These are phyloP conservation scores for Mortierella sp. DNA, from an alignment of 371 early-diverging fungal genomes.

Conservation along the genomic window DNA sequence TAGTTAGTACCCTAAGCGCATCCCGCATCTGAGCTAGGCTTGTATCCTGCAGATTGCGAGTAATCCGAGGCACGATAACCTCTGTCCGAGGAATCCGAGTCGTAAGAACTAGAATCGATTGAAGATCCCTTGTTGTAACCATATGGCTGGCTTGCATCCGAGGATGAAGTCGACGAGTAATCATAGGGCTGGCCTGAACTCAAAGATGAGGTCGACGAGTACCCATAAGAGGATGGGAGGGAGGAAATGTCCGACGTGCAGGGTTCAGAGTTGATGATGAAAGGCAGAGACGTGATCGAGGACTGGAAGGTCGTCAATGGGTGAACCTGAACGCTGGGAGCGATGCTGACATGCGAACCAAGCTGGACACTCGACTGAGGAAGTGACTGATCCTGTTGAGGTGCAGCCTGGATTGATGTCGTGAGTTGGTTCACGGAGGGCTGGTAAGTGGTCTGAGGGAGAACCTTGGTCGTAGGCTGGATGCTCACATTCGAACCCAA, in stretches of 20 bases:
- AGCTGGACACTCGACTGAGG: slow-evolving; percentile 47
- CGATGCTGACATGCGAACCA: slow-evolving; percentile 32
- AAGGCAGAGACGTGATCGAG: slow-evolving; percentile 35
- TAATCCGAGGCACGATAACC: too few relatives aligned
- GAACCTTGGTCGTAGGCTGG: slow-evolving; percentile 44
- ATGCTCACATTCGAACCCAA: slow-evolving; percentile 43
- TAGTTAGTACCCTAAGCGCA: too few relatives aligned
- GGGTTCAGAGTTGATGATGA: slow-evolving; percentile 42
- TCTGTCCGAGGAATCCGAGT: too few relatives aligned
- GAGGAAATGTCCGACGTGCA: slow-evolving; percentile 1
- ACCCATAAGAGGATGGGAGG: background rate
- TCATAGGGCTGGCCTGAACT: too few relatives aligned
- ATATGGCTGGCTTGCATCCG: too few relatives aligned
- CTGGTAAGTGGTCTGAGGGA: slow-evolving; percentile 48
- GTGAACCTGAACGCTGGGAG: slow-evolving; percentile 23
- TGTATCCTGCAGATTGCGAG: too few relatives aligned
- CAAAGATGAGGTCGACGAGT: background rate
- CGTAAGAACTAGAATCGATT: too few relatives aligned
- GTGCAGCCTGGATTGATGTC: slow-evolving; percentile 36
- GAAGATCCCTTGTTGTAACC: too few relatives aligned
- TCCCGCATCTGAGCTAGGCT: too few relatives aligned
- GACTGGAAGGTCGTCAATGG: slow-evolving; percentile 53
- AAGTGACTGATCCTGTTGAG: slow-evolving; percentile 39
- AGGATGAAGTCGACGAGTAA: too few relatives aligned
- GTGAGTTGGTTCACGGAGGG: slow-evolving; percentile 41